Evolutionary conservation across 208 protist genomes (phyloP), one percentile per base, ranked within the genome.

Genomic region (Porcisia hertigi): DNA sequence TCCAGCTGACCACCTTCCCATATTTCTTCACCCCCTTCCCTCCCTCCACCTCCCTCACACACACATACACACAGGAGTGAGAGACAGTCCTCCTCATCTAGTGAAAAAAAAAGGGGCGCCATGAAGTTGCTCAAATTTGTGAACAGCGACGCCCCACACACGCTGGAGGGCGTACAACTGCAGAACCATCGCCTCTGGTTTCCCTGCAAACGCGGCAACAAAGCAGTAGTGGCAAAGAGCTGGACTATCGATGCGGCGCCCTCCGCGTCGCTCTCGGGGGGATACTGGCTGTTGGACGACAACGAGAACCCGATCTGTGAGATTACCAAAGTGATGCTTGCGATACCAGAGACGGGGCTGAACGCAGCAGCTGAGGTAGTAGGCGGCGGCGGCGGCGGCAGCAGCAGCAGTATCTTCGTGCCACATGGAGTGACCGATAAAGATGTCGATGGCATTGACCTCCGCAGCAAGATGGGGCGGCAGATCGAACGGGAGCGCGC

Each of bases 91-190:
- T 52, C 47, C 11, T 52, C 47, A 52, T 14, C 5, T 52, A 52
- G 11, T 12, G 47, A 43, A 9, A 65, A 3, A 65, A 7, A 39
- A 25, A 65, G 0, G 43, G 16, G 3, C 25, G 41, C 39, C 59
- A 93, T 95, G 91, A 93, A 92, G 73, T 77, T 95, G 11, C 59
- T 95, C 20, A 93, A 93, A 67, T 95, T 95, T 74, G 63, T 93
- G 58, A 91, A 90, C 67, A 85, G 88, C 81, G 91, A 95, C 71
- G 88, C 88, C 18, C 91, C 91, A 52, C 82, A 85, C 77, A 92
- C 88, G 54, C 63, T 86, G 30, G 74, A 79, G 7, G 81, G 75
- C 65, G 81, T 78, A 20, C 74, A 90, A 57, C 83, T 90, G n/a
- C 84, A 71, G 25, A 66, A 76, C 55, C 75, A 77, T 39, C 74